These are phyloP conservation scores for Mediolabrus comicus DNA, from an alignment of 108 stramenopile genomes.

Conservation along the genomic window DNA sequence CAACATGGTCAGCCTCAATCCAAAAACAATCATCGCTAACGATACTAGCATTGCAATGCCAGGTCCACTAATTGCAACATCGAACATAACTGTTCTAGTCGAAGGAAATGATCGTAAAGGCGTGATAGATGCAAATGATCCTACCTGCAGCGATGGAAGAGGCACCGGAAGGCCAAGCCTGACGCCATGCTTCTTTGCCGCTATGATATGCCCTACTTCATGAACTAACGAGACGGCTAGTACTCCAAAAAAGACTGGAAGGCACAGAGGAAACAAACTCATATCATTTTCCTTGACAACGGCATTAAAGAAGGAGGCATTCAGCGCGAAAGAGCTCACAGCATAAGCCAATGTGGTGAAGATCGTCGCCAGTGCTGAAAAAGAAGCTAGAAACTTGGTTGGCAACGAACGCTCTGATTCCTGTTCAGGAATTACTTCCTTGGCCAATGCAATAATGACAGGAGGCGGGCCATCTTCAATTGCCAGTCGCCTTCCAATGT, in stretches of 20 bases:
- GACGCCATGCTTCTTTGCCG: conserved; percentile 51
- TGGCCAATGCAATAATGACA: conserved; percentile 63
- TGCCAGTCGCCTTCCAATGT: neutral
- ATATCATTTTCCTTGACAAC: conserved; percentile 58
- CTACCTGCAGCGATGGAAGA: conserved; percentile 61
- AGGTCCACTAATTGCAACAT: conserved; percentile 46
- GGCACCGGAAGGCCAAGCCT: conserved; percentile 65
- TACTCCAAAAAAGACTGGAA: conserved; percentile 65
- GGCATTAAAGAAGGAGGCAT: conserved; percentile 67
- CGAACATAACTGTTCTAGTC: conserved; percentile 40
- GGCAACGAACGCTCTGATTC: conserved; percentile 29
- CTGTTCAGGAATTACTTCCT: conserved; percentile 53
- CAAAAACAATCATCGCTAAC: conserved; percentile 24
- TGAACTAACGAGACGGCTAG: conserved; percentile 55
- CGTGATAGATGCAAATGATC: conserved; percentile 67
- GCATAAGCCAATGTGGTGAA: conserved; percentile 60
- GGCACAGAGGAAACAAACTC: conserved; percentile 35
- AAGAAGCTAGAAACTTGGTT: conserved; percentile 31
- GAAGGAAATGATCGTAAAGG: conserved; percentile 73
- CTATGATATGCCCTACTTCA: conserved; percentile 61
- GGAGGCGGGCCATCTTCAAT: conserved; percentile 43
- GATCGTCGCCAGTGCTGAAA: conserved; percentile 47
- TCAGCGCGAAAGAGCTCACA: conserved; percentile 57
- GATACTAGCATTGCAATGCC: conserved; percentile 30
- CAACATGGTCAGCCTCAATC: conserved; percentile 32